Base-by-base conservation (phyloP, 176 grass and related monocot species). In the Calamus simplicifolius region DNA sequence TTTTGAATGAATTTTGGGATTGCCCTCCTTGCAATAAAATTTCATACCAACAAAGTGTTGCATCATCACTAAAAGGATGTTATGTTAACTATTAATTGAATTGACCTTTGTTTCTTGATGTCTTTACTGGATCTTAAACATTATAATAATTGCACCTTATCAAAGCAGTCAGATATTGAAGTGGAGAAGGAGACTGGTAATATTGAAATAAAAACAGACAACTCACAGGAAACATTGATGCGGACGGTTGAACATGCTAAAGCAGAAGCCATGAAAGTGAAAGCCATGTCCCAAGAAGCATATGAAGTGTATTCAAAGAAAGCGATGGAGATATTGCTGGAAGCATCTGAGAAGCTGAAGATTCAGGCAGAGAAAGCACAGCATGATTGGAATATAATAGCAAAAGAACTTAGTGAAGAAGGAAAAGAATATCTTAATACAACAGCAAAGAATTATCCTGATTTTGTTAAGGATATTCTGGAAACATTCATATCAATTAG, bases 331-430 rank as follows among this genome's bases (percentile, higher is more conserved):
- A 78, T 85, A 5, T 69, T 97, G 29, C 28, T 92, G 49, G 80
- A 90, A 12, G 69, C 82, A 59, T 80, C 84, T 0, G 63, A 80
- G 43, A 92, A 91, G 73, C 58, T 97, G 18, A 88, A 69, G 74
- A 92, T 97, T 64, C 86, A 92, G 16, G 75, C 93, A 21, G 84
- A 73, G 62, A 88, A 88, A 79, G 93, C 93, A 0, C 93, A 85
- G 48, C 80, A 88, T 67, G 87, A 98, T 57, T 69, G 92, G 3
- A 80, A 29, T 19, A 50, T 72, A 50, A 68, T 98, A 6, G 78
- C 76, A 1, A 25, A 76, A 10, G 93, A 88, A 76, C 56, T 98
- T 54, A 21, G 75, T 13, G 67, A 85, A 72, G 93, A 98, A 71
- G 87, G 93, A 1, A 84, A 92, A 26, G 82, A 88, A 53, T 98